Base-by-base conservation (phyloP, 2,329 filamentous ascomycete genomes). In the Aspergillus sp. region DNA sequence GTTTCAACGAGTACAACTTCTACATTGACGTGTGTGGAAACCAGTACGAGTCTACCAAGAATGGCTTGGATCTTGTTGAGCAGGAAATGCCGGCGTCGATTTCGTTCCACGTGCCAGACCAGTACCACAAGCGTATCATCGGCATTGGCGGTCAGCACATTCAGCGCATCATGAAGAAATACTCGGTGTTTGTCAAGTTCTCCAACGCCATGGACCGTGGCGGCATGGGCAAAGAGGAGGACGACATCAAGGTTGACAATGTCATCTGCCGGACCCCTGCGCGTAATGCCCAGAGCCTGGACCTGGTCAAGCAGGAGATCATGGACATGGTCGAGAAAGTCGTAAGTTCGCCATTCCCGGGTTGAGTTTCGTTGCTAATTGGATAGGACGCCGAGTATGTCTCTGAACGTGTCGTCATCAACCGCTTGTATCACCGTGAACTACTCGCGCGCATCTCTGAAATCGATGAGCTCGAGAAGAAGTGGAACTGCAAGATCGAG, bases 111-210 rank as follows among this genome's bases (percentile, higher is more conserved):
- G 95, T 99, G 28, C 95, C 95, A 3, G 95, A 99, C 71, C 95
- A 98, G 78, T 99, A 99, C 75, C 95, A 99, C 79, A 99, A 99
- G 81, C 92, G 95, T 52, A 99, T 99, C 72, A 99, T 99, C 65
- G 95, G 95, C 55, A 98, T 99, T 70, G 95, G 95, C 63, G 95
- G 95, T 9, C 94, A 98, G 75, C 95, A 99, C 73, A 99, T 99
- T 68, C 95, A 99, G 78, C 91, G 94, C 58, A 98, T 99, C 81
- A 99, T 99, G 95, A 98, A 99, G 83, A 98, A 98, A 80, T 96
- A 99, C 79, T 98, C 95, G 0, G 95, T 99, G 68, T 99, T 99
- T 70, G 95, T 99, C 80, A 99, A 99, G 76, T 99, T 99, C 73
- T 97, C 92, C 66, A 99, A 99, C 70, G 95, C 95, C 15, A 98